These are phyloP conservation scores for Cryphonectria parasitica DNA, from an alignment of 2,329 filamentous ascomycete species.

Conservation along the genomic window DNA sequence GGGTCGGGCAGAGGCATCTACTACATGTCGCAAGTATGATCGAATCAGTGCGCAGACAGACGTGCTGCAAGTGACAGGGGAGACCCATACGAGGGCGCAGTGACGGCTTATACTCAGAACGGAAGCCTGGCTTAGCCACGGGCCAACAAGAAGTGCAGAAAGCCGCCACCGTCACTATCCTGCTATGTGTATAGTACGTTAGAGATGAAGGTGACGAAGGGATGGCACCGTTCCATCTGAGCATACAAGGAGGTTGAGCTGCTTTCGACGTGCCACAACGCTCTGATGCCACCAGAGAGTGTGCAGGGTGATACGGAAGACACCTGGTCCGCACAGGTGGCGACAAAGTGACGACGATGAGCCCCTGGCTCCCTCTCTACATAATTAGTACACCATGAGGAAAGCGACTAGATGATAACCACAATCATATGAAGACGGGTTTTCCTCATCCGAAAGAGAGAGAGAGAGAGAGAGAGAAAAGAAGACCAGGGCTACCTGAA, in stretches of 20 bases:
- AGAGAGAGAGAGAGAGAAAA: too few relatives aligned
- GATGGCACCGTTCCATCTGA: not conserved
- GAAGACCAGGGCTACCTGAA: not conserved
- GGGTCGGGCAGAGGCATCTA: constrained; percentile 15
- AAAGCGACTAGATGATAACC: not conserved
- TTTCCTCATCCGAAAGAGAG: not conserved
- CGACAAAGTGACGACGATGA: not conserved
- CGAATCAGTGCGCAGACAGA: not conserved
- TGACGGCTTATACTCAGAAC: not conserved
- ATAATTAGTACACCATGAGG: not conserved
- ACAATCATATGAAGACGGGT: constrained; percentile 1
- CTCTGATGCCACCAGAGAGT: not conserved
- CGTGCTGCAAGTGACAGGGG: constrained; percentile 5
- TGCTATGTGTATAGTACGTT: too few relatives aligned
- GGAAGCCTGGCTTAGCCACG: not conserved
- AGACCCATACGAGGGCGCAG: not conserved
- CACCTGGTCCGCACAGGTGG: not conserved
- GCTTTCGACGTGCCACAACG: not conserved
- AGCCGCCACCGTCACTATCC: not conserved
- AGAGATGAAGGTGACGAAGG: not conserved
- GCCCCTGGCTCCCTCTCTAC: not conserved
- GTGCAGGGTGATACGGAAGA: not conserved
- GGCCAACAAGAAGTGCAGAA: not conserved
- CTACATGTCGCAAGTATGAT: not conserved
- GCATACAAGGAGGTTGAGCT: not conserved